Evolutionary conservation across 352 stramenopile genomes (phyloP), one percentile per base, ranked within the genome.

Genomic region (Lagenidium sp.): DNA sequence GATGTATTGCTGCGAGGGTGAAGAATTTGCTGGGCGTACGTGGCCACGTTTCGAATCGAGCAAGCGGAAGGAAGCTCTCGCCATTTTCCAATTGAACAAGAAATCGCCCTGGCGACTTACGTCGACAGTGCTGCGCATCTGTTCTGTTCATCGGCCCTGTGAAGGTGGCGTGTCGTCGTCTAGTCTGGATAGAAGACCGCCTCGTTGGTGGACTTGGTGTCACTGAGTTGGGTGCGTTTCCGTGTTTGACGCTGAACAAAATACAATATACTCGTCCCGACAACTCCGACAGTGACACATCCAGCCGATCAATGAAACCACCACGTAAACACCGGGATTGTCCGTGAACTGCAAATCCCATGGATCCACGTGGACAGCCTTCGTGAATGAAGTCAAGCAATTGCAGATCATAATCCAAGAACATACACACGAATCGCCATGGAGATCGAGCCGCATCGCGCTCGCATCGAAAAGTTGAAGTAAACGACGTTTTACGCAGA

Each of bases 341-440:
- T 3, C 58, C 53, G 22, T 81, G 72, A 0, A 49, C 57, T 13
- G 60, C 41, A 4, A 41, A 55, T 22, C 49, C 58, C 6, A 64
- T 53, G 8, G 64, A 50, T 0, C 68, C 63, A 18, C 56, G 32
- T 6, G 65, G 57, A 13, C 63, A 73, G 4, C 63, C 55, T 48
- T 78, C 71, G 25, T 82, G 70, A 23, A 83, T 54, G 39, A 81
- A 82, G 36, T 83, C 70, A 15, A 82, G 51, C 2, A 85, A 41
- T 22, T 85, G 70, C 4, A 78, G 65, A 26, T 84, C 70, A 34
- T 79, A 62, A 20, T 81, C 73, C 15, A 85, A 53, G 5, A 82
- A 29, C n/a, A 82, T 30, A 16, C 47, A 61, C 10, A 77, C 52
- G 36, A 81, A 85, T n/a, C 57, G 54, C 70, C 70, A 84, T 8